Percentiles rank a stretch among this genome's conserved stretches.
Evolutionary conservation across 1,284 basidiomycete species (phyloP).

Genomic region (Melanopsichium pennsylvanicum): DNA sequence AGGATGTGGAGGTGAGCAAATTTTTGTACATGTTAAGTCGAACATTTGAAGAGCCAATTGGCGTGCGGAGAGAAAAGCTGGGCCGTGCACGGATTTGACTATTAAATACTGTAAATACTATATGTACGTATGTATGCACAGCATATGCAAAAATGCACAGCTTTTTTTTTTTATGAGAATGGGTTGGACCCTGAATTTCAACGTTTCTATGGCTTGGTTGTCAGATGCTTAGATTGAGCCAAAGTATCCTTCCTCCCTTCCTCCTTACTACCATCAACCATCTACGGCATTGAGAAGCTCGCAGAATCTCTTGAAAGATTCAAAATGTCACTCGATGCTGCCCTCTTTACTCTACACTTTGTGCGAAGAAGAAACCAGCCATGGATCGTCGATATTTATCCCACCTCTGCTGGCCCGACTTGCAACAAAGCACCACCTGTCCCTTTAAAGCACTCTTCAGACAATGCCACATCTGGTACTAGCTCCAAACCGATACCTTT

Average conservation of each 20-base stretch:
- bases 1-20: too few relatives aligned
- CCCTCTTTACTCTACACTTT: slow-evolving; percentile 50
- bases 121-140: too few relatives aligned
- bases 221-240: too few relatives aligned
- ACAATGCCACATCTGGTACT: background rate
- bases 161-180: too few relatives aligned
- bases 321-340: slow-evolving; percentile 42
- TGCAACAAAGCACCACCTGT: slow-evolving; percentile 13
- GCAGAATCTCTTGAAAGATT: background rate
- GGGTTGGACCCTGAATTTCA: slow-evolving; percentile 16
- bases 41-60: too few relatives aligned
- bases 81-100: too few relatives aligned
- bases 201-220: background rate
- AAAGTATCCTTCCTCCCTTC: too few relatives aligned
- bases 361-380: slow-evolving; percentile 29
- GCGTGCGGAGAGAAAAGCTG: too few relatives aligned
- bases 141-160: background rate
- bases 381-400: slow-evolving; percentile 46
- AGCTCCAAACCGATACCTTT: slow-evolving; percentile 19
- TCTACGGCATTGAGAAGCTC: too few relatives aligned
- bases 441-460: slow-evolving; percentile 17
- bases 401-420: slow-evolving; percentile 2
- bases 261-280: background rate
- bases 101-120: too few relatives aligned
- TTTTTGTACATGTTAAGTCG: too few relatives aligned